Conservation (phyloP, 2,329 filamentous ascomycete species). For the Pseudocercospora fijiensis region DNA sequence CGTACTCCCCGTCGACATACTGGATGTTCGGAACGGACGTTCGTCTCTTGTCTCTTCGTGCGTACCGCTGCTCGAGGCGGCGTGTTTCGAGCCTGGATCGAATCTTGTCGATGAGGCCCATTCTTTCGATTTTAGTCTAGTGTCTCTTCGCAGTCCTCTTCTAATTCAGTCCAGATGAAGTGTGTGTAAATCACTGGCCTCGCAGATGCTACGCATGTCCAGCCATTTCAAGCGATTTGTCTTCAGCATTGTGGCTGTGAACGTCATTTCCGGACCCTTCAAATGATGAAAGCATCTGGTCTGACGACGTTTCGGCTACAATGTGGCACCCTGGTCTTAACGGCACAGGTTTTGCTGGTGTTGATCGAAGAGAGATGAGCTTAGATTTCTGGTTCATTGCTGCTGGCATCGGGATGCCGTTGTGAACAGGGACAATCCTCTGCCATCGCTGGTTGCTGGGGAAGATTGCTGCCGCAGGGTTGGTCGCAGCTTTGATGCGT, state of each 20-base stretch:
- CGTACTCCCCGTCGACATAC: not conserved
- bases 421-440: not conserved
- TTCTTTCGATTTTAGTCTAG: too few species aligned
- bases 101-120: not conserved
- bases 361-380: not conserved
- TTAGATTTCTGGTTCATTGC: not conserved
- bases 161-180: not conserved
- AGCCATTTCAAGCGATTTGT: not conserved
- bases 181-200: not conserved
- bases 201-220: not conserved
- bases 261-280: not conserved
- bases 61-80: not conserved
- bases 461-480: not conserved
- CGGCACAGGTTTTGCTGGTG: not conserved
- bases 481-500: not conserved
- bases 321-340: not conserved
- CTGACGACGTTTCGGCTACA: not conserved
- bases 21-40: not conserved
- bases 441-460: not conserved
- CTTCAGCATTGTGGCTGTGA: not conserved
- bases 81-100: not conserved
- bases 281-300: not conserved
- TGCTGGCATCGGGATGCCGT: not conserved
- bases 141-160: not conserved
- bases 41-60: not conserved